phyloP scores from a whole-genome alignment of 306 rosid species.

The Carpinus viminea region DNA sequence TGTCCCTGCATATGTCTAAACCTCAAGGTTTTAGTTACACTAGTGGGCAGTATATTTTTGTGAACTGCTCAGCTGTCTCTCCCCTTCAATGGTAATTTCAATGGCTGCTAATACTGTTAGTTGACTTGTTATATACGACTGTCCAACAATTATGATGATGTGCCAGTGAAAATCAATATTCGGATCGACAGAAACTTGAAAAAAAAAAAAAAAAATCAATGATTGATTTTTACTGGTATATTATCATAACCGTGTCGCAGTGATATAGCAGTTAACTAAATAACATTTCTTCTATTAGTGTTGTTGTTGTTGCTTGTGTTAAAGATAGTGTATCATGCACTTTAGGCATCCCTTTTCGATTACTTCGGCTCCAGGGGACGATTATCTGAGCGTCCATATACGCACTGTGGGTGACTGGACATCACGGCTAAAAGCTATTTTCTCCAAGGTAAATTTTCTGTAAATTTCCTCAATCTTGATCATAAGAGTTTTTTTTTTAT shows the following conservation, averaged over 20 bases:
- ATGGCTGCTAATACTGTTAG: not conserved
- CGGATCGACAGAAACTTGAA: too few species aligned
- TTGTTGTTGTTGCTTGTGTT: too few species aligned
- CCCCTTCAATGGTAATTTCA: slow-evolving; percentile 78
- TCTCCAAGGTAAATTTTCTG: slow-evolving; percentile 61
- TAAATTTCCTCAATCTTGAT: not conserved
- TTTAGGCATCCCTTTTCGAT: slow-evolving; percentile 90
- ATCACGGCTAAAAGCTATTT: slow-evolving; percentile 64
- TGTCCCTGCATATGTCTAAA: slow-evolving; percentile 77
- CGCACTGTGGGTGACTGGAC: slow-evolving; percentile 94
- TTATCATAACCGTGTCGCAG: too few species aligned
- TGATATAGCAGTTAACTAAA: too few species aligned
- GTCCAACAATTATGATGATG: too few species aligned
- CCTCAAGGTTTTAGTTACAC: slow-evolving; percentile 85
- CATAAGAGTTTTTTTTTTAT: not conserved
- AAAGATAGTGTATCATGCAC: not conserved
- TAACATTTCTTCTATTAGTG: too few species aligned
- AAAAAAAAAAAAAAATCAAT: too few species aligned
- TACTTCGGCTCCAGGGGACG: slow-evolving; percentile 90
- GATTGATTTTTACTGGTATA: too few species aligned
- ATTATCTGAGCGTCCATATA: slow-evolving; percentile 78
- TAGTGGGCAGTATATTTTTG: slow-evolving; percentile 83
- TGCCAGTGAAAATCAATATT: too few species aligned
- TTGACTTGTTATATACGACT: too few species aligned
- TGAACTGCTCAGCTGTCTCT: slow-evolving; percentile 72